A percentile compares a stretch with the other conserved stretches of the same genome.
phyloP scores from a whole-genome alignment of 805 yeast genomes.

The Saccharomycopsis microspora region DNA sequence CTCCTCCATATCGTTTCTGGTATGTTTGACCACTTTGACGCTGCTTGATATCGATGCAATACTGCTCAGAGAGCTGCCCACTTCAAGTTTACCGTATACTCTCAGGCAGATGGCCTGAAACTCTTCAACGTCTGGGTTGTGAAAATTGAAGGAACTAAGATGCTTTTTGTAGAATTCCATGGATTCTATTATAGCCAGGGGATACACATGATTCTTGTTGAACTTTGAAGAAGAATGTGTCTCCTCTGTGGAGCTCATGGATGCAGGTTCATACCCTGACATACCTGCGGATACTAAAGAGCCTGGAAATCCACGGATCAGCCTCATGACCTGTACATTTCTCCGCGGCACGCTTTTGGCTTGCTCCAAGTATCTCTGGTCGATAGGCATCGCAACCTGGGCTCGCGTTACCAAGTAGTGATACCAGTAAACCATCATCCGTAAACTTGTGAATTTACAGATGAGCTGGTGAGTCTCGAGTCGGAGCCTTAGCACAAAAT shows the following conservation, averaged over 20 bases:
- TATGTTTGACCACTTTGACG: neutral
- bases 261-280: neutral
- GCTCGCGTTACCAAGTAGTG: neutral
- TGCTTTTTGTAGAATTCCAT: slow-evolving; percentile 5
- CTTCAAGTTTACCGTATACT: neutral
- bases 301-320: neutral
- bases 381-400: slow-evolving; percentile 5
- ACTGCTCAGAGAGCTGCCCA: neutral
- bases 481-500: slow-evolving; percentile 61
- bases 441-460: slow-evolving; percentile 48
- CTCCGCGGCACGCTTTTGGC: slow-evolving; percentile 6
- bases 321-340: neutral
- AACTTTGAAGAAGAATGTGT: neutral
- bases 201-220: slow-evolving; percentile 1
- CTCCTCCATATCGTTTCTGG: neutral
- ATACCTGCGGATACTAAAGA: neutral
- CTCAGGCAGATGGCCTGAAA: slow-evolving; percentile 1
- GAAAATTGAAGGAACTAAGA: slow-evolving; percentile 2
- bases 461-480: slow-evolving; percentile 77
- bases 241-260: neutral
- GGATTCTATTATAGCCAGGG: slow-evolving; percentile 1
- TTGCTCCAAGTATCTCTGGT: neutral
- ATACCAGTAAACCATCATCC: slow-evolving; percentile 65
- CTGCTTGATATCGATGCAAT: neutral
- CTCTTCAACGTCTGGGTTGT: slow-evolving; percentile 3